Evolutionary conservation across 78 protist genomes (phyloP), one percentile per base, ranked within the genome.

Genomic region (Monosiga brevicollis): DNA sequence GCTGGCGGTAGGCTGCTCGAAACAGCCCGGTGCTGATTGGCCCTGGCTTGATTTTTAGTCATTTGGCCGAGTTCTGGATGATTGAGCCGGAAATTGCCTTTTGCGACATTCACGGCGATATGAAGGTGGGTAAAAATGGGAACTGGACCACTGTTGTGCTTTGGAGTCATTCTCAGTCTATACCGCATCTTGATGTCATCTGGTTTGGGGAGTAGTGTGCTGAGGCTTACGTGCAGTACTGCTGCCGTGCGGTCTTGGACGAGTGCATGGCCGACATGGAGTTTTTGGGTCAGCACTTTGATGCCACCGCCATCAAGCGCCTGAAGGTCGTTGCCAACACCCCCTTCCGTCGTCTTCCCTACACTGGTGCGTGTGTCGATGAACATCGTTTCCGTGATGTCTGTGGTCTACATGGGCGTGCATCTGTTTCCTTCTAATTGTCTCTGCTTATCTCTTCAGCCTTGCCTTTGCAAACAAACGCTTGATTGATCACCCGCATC

Each of bases 31-130:
- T n/a, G n/a, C n/a, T n/a, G n/a, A n/a, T n/a, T n/a, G n/a, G n/a
- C n/a, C n/a, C n/a, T n/a, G n/a, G n/a, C n/a, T n/a, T n/a, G n/a
- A n/a, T n/a, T 15, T 49, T 49, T 15, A 49, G 62, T 26, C 96
- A 94, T 75, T 79, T 94, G 78, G 91, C 94, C 35, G 96, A 94
- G 85, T 94, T 94, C 39, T 86, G 90, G 90, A 94, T 94, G 96
- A 55, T 91, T 38, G 96, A 94, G 86, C 90, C 93, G 22, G 96
- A 94, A 89, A 55, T 88, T 23, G 91, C 91, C 38, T 88, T 88
- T 42, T 79, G 79, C 34, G 90, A 80, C 72, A 32, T 80, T 26
- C 0, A 0, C 26, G 88, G 0, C 40, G 38, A 24, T 32, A 81
- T 86, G 80, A 86, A 88, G 76, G 72, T n/a, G 35, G 26, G 71